These are phyloP conservation scores for Fusarium solani-melongenae DNA, from an alignment of 2,329 filamentous ascomycete species.

Conservation along the genomic window DNA sequence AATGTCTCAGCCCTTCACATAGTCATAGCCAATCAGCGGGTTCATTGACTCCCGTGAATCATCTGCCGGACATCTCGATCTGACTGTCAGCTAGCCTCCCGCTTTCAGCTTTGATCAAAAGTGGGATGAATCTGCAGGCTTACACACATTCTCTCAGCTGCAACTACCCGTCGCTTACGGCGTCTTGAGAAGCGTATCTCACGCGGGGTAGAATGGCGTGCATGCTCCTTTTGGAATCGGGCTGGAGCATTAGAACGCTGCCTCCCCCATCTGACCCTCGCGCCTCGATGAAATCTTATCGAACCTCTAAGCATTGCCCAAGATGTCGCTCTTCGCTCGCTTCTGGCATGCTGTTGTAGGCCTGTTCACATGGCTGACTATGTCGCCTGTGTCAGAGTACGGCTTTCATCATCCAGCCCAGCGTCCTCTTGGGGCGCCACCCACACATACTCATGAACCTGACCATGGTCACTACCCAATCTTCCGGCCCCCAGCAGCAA, in stretches of 20 bases:
- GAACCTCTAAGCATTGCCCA: neutral
- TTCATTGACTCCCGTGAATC: neutral
- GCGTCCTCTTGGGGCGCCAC: constrained; percentile 17
- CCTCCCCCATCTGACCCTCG: neutral
- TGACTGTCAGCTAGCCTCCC: constrained; percentile 1
- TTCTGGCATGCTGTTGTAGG: constrained; percentile 34
- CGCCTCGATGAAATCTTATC: neutral
- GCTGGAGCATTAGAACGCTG: neutral
- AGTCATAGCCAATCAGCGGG: neutral
- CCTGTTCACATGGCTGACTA: constrained; percentile 32
- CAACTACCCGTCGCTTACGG: neutral
- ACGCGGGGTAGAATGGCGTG: neutral
- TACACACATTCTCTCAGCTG: neutral
- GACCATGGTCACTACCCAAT: constrained; percentile 6
- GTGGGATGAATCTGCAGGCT: neutral
- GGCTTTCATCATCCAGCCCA: constrained; percentile 8
- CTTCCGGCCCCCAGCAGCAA: constrained; percentile 22
- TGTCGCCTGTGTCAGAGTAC: constrained; percentile 24
- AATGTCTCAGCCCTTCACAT: neutral
- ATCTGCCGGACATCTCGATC: neutral
- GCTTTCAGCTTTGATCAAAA: constrained; percentile 2
- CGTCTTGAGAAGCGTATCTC: neutral
- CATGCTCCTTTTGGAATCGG: neutral
- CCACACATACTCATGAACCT: neutral
- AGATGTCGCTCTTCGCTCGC: constrained; percentile 29